Evolutionary conservation across 768 basidiomycete species (phyloP).

Genomic region (Boletus rubescentipes): DNA sequence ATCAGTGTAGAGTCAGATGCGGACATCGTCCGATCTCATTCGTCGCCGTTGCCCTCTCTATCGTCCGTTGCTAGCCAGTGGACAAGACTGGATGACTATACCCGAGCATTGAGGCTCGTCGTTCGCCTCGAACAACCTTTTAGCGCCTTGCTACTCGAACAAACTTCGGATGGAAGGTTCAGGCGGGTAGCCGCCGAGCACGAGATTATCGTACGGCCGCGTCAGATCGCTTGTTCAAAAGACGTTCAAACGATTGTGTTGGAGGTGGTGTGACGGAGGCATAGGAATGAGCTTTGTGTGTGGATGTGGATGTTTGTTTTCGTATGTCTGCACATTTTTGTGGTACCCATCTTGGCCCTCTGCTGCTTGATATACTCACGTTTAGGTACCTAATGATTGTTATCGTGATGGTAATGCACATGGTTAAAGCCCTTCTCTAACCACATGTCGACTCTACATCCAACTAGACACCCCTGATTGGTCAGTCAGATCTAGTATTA

Average conservation of each 20-base stretch:
- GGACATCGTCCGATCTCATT: not conserved
- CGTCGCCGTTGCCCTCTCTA: not conserved
- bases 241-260: slow-evolving; percentile 12
- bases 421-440: no score
- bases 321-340: not conserved
- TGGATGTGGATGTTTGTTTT: not conserved
- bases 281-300: not conserved
- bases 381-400: not conserved
- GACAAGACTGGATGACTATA: slow-evolving; percentile 3
- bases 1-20: not conserved
- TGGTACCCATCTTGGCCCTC: not conserved
- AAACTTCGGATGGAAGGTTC: slow-evolving; percentile 8
- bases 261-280: not conserved
- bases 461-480: no score
- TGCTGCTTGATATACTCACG: not conserved
- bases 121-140: slow-evolving; percentile 14
- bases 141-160: slow-evolving; percentile 8
- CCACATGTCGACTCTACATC: no score
- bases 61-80: not conserved
- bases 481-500: no score
- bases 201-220: slow-evolving; percentile 11
- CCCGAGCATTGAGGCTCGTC: slow-evolving; percentile 13
- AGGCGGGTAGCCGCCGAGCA: slow-evolving; percentile 20
- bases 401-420: not conserved
- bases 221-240: not conserved